Evolutionary conservation across 805 yeast species (phyloP).

Genomic region (Nakazawaea wickerhamii): DNA sequence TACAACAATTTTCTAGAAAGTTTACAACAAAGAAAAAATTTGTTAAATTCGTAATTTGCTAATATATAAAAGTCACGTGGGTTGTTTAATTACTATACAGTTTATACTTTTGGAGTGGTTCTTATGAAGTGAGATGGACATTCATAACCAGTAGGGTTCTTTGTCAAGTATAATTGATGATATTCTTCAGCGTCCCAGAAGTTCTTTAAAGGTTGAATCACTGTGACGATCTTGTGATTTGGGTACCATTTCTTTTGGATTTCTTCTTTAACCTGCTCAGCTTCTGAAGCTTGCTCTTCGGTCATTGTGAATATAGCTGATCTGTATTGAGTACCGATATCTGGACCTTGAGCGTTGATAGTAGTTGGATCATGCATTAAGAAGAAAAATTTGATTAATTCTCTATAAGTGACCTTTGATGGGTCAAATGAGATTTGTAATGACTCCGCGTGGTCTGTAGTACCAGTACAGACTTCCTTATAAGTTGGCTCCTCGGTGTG

Average conservation of each 20-base stretch:
- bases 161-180: conserved; percentile 77
- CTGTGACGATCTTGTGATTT: conserved; percentile 62
- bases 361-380: conserved; percentile 94
- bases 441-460: conserved; percentile 78
- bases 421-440: conserved; percentile 84
- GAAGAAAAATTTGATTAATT: conserved; percentile 78
- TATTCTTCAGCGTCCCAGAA: conserved; percentile 96
- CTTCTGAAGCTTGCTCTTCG: conserved; percentile 40
- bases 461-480: conserved; percentile 67
- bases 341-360: conserved; percentile 78
- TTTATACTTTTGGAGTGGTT: conserved; percentile 40
- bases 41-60: too few relatives aligned
- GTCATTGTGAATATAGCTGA: conserved; percentile 68
- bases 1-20: too few relatives aligned
- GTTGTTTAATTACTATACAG: background rate
- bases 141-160: conserved; percentile 82
- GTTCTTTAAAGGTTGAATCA: conserved; percentile 56
- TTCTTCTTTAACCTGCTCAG: conserved; percentile 37
- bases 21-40: too few relatives aligned
- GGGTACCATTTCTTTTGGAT: conserved; percentile 75
- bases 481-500: conserved; percentile 48
- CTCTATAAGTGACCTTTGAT: conserved; percentile 45
- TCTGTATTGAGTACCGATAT: conserved; percentile 84
- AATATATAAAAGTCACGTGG: too few relatives aligned
- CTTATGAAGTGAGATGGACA: conserved; percentile 88